Conservation (phyloP, 139 green algal species). For the Chlorella sorokiniana region DNA sequence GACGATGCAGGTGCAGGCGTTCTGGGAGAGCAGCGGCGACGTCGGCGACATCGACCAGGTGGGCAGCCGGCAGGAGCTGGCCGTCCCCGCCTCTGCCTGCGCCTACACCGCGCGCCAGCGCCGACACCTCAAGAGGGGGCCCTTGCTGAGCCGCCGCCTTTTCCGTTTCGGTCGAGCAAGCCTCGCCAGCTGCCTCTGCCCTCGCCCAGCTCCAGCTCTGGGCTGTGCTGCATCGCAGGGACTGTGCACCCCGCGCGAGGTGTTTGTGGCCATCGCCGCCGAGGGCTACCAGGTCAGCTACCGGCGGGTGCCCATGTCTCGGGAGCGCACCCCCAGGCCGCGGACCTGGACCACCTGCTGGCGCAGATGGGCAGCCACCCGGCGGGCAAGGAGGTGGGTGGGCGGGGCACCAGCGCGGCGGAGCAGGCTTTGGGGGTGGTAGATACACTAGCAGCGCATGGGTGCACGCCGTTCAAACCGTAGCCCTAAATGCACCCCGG, state of each 20-base stretch:
- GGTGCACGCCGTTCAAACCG: too few species aligned
- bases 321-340: constrained; percentile 81
- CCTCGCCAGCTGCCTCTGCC: too few species aligned
- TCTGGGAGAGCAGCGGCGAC: constrained; percentile 54
- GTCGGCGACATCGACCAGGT: constrained; percentile 48
- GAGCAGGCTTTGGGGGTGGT: too few species aligned
- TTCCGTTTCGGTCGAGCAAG: too few species aligned
- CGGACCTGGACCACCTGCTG: constrained; percentile 78
- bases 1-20: constrained; percentile 42
- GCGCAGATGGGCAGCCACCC: constrained; percentile 53
- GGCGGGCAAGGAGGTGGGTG: constrained; percentile 31
- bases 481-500: too few species aligned
- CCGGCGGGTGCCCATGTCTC: constrained; percentile 81
- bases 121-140: too few species aligned
- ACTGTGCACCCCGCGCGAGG: constrained; percentile 48
- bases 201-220: too few species aligned
- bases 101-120: too few species aligned
- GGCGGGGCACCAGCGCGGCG: neutral
- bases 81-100: too few species aligned
- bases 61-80: neutral
- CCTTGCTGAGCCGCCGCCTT: too few species aligned
- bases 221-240: neutral
- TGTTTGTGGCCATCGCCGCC: constrained; percentile 62
- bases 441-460: too few species aligned
- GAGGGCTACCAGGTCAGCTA: constrained; percentile 76